phyloP scores from a whole-genome alignment of 2,329 filamentous ascomycete species.

The Chaetomium strumarium region DNA sequence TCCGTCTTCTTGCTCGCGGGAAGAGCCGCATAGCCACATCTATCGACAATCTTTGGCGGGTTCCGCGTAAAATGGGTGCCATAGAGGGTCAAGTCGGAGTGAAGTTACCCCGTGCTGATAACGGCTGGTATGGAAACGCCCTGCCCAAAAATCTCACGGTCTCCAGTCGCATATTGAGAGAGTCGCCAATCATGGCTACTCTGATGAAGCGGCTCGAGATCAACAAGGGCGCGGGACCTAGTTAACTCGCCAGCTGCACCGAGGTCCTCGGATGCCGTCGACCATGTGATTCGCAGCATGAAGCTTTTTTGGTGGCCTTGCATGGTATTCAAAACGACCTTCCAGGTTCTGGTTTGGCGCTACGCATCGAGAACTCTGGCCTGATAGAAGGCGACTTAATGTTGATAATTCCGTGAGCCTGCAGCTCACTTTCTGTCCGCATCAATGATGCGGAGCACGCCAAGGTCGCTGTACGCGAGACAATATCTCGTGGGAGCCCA shows the following conservation, averaged over 20 bases:
- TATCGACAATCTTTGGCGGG: constrained; percentile 1
- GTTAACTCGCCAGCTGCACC: too few species aligned
- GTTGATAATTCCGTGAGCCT: neutral
- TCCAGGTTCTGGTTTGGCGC: neutral
- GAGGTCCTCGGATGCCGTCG: too few species aligned
- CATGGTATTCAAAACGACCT: too few species aligned
- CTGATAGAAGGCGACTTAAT: neutral
- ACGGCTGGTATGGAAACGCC: neutral
- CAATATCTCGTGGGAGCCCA: constrained; percentile 74
- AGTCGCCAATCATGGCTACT: too few species aligned
- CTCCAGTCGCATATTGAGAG: too few species aligned
- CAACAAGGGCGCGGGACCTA: too few species aligned
- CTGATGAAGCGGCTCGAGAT: too few species aligned
- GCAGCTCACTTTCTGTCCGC: constrained; percentile 36
- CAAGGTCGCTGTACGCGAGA: constrained; percentile 66
- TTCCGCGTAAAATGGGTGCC: neutral
- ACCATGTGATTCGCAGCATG: too few species aligned
- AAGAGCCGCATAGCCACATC: constrained; percentile 17
- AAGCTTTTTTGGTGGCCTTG: too few species aligned
- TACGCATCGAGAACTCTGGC: neutral
- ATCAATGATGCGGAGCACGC: constrained; percentile 62
- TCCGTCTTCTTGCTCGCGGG: constrained; percentile 1
- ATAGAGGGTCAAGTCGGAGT: constrained; percentile 5
- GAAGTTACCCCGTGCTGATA: constrained; percentile 20
- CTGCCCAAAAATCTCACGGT: neutral